Evolutionary conservation across 1,139 yeast genomes (phyloP), one percentile per base, ranked within the genome.

Genomic region (Yamadazyma oceani): DNA sequence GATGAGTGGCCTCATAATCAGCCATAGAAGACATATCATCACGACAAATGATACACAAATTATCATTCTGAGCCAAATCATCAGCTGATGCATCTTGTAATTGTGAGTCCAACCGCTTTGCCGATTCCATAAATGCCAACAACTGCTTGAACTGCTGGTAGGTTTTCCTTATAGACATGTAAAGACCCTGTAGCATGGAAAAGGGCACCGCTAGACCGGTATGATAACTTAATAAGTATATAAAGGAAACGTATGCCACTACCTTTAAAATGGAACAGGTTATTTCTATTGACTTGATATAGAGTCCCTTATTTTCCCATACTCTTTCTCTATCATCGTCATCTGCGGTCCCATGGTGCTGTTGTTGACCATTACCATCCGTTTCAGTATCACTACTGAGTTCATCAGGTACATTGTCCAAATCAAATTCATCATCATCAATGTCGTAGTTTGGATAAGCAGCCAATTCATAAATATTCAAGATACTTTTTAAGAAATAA

Each of bases 31-130:
- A 58, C 95, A 88, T 85, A 43, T 84, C 94, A 45, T 87, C 96
- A 34, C 95, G 77, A 58, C 96, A 88, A 29, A 88, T 83, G 42
- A 85, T 85, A 60, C 96, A 88, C 26, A 85, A 65, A 42, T 73
- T 75, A 45, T 82, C 78, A 30, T 78, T 78, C 9, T 73, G 69
- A 13, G 62, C 70, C 44, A 90, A 66, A 39, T 89, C 95, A 23
- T 69, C 75, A 22, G 61, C 66, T 4, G 80, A 73, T 2, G 85
- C 85, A 38, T 80, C 74, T 4, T 75, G 75, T 38, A 92, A 66
- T 45, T 76, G 80, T 26, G 72, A 66, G 45, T 85, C 89, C 54
- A 92, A 66, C 48, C 81, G 77, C 35, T 76, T 77, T 5, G 86
- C 67, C 12, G 89, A 85, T 43, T 74, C 75, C 36, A 82, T 64